Conservation (phyloP, 257 asterid genomes). For the Scutellaria barbata region DNA sequence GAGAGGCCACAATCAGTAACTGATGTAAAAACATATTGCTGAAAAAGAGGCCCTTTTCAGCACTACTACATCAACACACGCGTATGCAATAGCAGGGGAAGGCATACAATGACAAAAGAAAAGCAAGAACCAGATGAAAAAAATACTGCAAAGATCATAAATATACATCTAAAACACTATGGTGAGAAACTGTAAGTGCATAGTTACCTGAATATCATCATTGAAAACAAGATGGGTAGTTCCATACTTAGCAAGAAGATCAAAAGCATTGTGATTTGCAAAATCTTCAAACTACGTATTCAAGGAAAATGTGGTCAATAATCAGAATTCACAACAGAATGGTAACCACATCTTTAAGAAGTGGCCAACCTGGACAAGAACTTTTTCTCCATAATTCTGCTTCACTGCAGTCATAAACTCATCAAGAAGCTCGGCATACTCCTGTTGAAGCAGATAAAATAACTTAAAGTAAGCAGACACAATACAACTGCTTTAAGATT, state of each 20-base stretch:
- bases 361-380: conserved; percentile 75
- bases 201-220: conserved; percentile 87
- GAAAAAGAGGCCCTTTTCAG: neutral
- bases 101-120: neutral
- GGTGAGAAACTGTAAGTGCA: neutral
- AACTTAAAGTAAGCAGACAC: conserved; percentile 20
- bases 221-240: conserved; percentile 89
- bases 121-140: neutral
- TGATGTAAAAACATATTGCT: neutral
- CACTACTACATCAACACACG: too few relatives aligned
- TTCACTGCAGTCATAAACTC: conserved; percentile 93
- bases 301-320: conserved; percentile 23
- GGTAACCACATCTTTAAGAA: neutral
- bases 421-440: conserved; percentile 78
- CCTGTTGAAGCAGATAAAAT: conserved; percentile 51
- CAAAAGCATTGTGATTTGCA: conserved; percentile 97
- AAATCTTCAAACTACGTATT: conserved; percentile 87
- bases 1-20: neutral
- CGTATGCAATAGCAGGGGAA: neutral
- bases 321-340: conserved; percentile 25
- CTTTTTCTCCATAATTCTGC: conserved; percentile 92
- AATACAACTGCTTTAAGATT: neutral
- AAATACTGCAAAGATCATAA: neutral
- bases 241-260: conserved; percentile 90
- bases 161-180: neutral